These are phyloP conservation scores for Skeletonema menzelii DNA, from an alignment of 108 stramenopile genomes.

Conservation along the genomic window DNA sequence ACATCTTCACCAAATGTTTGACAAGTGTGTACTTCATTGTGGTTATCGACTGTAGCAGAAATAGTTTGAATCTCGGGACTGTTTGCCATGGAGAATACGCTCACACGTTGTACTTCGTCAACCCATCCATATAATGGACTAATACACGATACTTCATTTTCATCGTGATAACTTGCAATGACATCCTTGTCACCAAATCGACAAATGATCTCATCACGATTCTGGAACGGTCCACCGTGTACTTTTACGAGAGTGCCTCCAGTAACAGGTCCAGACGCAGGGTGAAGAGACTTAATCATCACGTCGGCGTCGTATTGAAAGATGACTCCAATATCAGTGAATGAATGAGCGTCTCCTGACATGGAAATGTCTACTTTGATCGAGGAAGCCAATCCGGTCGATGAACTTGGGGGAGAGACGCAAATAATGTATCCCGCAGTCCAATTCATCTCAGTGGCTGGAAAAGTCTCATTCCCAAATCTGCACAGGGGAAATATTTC, in stretches of 20 bases:
- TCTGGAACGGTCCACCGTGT: constrained; percentile 31
- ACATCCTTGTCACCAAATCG: constrained; percentile 44
- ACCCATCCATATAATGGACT: constrained; percentile 32
- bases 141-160: constrained; percentile 18
- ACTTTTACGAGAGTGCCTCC: constrained; percentile 38
- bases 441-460: constrained; percentile 19
- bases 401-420: constrained; percentile 17
- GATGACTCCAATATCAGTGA: constrained; percentile 17
- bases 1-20: constrained; percentile 12
- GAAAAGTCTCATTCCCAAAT: constrained; percentile 29
- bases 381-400: constrained; percentile 5
- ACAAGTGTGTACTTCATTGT: constrained; percentile 36
- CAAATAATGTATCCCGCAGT: constrained; percentile 35
- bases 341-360: constrained; percentile 15
- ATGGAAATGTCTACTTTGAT: constrained; percentile 37
- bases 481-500: constrained; percentile 18
- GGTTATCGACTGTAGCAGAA: constrained; percentile 33
- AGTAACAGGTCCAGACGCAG: constrained; percentile 28
- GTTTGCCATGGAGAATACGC: constrained; percentile 38
- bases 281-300: constrained; percentile 15
- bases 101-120: constrained; percentile 46
- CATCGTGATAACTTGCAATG: constrained; percentile 25
- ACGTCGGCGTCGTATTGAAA: constrained; percentile 44
- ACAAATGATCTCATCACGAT: constrained; percentile 26
- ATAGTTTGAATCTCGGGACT: constrained; percentile 48